A percentile compares a stretch with the other conserved stretches of the same genome.
Conservation (phyloP, 768 basidiomycete genomes). For the Coprinellus aureogranulatus region DNA sequence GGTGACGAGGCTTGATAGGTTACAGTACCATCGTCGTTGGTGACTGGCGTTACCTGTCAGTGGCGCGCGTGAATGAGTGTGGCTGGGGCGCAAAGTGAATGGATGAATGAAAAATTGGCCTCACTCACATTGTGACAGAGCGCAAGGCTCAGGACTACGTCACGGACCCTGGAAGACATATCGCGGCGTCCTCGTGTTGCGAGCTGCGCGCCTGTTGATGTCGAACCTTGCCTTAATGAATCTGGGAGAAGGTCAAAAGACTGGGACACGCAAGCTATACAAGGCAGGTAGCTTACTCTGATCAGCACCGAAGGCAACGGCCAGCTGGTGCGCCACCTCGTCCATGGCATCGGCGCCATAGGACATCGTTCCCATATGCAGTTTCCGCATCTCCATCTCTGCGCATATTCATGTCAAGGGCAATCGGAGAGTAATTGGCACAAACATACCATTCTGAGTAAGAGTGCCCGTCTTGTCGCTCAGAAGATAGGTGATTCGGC, state of each 20-base stretch:
- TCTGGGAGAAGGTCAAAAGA: not conserved
- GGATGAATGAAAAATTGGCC: constrained; percentile 21
- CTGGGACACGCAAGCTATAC: no score
- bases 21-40: constrained; percentile 89
- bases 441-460: constrained; percentile 96
- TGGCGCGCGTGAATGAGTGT: no score
- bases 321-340: constrained; percentile 91
- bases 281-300: constrained; percentile 36
- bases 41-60: constrained; percentile 86
- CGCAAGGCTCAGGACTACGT: constrained; percentile 90
- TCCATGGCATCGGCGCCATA: constrained; percentile 99
- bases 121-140: constrained; percentile 95
- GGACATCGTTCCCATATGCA: constrained; percentile 98
- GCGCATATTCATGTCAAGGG: constrained; percentile 4
- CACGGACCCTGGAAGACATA: constrained; percentile 90
- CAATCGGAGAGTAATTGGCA: constrained; percentile 84
- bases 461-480: constrained; percentile 97
- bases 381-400: constrained; percentile 99
- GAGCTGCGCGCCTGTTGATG: constrained; percentile 76
- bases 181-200: constrained; percentile 86
- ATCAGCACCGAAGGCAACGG: constrained; percentile 76
- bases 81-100: not conserved
- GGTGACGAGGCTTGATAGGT: constrained; percentile 99
- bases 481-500: constrained; percentile 91
- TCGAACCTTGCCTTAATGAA: constrained; percentile 26